Conservation (phyloP, 75 land plant genomes). For the Sequoiadendron giganteum region DNA sequence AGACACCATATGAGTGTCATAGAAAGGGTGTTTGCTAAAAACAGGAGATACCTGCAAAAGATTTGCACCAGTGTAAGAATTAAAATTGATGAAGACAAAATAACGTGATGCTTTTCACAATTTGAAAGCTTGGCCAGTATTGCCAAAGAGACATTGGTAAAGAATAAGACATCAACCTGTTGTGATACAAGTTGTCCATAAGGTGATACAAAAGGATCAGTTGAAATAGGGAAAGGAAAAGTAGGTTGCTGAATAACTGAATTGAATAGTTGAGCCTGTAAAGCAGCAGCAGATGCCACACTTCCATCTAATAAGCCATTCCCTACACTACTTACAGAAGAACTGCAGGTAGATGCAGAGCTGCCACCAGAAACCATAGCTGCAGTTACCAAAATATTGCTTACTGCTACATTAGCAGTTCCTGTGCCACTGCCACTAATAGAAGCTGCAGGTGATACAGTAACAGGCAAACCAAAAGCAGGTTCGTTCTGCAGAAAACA, state of each 20-base stretch:
- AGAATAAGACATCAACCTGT: conserved; percentile 16
- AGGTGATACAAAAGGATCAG: conserved; percentile 16
- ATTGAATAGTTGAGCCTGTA: conserved; percentile 31
- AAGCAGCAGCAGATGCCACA: conserved; percentile 19
- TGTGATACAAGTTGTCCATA: conserved; percentile 28
- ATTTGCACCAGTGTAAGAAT: neutral
- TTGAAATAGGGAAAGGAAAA: conserved; percentile 33
- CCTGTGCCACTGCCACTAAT: neutral
- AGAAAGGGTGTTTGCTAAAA: neutral
- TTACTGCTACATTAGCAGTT: conserved; percentile 9
- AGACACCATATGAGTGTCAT: conserved; percentile 1
- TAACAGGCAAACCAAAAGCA: conserved; percentile 13
- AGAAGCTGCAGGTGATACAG: conserved; percentile 15
- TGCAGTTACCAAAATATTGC: conserved; percentile 7
- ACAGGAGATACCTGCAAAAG: neutral
- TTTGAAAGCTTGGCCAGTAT: neutral
- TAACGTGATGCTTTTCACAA: neutral
- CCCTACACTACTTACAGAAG: neutral
- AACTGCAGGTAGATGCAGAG: conserved; percentile 8
- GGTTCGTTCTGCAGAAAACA: conserved; percentile 17
- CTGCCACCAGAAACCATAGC: neutral
- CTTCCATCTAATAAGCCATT: conserved; percentile 11
- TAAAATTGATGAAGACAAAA: neutral
- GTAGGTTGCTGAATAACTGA: conserved; percentile 24
- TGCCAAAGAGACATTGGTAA: neutral